Conservation (phyloP, 352 stramenopile genomes). For the Phytophthora fragariaefolia region DNA sequence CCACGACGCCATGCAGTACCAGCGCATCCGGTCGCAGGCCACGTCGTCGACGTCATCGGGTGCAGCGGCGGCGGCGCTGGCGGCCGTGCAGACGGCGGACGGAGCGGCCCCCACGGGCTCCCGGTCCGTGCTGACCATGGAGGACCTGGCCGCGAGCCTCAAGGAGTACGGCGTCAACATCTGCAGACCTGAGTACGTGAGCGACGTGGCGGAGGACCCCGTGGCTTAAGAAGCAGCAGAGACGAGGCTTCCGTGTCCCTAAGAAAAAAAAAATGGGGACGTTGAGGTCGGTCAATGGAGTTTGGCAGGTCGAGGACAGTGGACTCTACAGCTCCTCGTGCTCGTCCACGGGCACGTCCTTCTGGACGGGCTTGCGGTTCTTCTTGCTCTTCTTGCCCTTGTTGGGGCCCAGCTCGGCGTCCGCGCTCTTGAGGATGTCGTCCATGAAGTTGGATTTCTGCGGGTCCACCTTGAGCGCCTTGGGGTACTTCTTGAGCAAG, state of each 20-base stretch:
- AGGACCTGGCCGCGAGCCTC: constrained; percentile 76
- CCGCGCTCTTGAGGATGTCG: constrained; percentile 42
- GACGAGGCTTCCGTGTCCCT: constrained; percentile 5
- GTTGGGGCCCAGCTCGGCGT: constrained; percentile 12
- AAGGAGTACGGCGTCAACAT: constrained; percentile 86
- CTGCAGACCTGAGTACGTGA: constrained; percentile 84
- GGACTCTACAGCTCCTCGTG: constrained; percentile 40
- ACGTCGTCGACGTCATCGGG: constrained; percentile 11
- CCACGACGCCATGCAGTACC: constrained; percentile 83
- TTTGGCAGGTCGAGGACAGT: no score
- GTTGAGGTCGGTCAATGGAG: background rate
- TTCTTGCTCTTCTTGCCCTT: constrained; percentile 34
- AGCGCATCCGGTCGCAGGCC: constrained; percentile 63
- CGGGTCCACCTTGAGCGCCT: constrained; percentile 56
- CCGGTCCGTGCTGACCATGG: constrained; percentile 69
- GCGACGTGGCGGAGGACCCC: constrained; percentile 55
- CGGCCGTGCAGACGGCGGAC: constrained; percentile 14
- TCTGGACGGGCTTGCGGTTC: constrained; percentile 20
- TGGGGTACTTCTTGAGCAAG: constrained; percentile 64
- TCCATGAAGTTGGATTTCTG: constrained; percentile 68
- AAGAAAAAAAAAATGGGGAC: constrained; percentile 13
- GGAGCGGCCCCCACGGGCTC: constrained; percentile 24
- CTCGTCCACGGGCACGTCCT: constrained; percentile 37
- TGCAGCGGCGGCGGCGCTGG: constrained; percentile 8
- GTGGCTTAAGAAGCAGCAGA: constrained; percentile 7